A percentile compares a stretch with the other conserved stretches of the same genome.
Conservation (phyloP, 148 eudicot species). For the Bassia scoparia region DNA sequence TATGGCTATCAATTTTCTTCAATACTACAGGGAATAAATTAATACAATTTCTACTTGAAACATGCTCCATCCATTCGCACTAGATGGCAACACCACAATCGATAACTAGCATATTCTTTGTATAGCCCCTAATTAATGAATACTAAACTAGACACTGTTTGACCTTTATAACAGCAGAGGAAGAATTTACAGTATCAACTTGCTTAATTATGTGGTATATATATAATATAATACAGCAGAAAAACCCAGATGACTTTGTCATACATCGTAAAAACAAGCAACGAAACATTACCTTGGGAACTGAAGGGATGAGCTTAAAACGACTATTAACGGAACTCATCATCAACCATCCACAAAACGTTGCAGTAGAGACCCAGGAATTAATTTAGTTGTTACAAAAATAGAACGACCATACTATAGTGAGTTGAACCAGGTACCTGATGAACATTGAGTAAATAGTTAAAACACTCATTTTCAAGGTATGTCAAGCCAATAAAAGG, state of each 20-base stretch:
- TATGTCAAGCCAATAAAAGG: constrained; percentile 10
- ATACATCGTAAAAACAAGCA: no score
- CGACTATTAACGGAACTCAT: constrained; percentile 95
- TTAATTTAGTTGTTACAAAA: constrained; percentile 64
- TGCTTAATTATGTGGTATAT: no score
- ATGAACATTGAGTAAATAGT: constrained; percentile 23
- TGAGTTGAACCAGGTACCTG: constrained; percentile 97
- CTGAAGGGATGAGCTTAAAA: constrained; percentile 91
- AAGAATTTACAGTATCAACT: no score
- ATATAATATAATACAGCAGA: no score
- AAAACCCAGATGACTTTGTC: no score
- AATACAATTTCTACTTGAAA: constrained; percentile 2
- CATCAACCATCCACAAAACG: constrained; percentile 98
- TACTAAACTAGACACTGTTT: no score
- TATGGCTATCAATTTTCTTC: no score
- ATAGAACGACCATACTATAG: constrained; percentile 98
- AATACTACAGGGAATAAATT: no score
- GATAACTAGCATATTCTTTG: neutral
- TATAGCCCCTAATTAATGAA: neutral
- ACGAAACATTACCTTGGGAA: constrained; percentile 66
- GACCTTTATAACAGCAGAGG: no score
- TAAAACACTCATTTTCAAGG: constrained; percentile 16
- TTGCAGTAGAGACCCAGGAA: constrained; percentile 84
- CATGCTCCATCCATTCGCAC: neutral
- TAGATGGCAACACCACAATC: neutral